phyloP scores from a whole-genome alignment of 2,329 filamentous ascomycete genomes.

The Macrophomina phaseolina region DNA sequence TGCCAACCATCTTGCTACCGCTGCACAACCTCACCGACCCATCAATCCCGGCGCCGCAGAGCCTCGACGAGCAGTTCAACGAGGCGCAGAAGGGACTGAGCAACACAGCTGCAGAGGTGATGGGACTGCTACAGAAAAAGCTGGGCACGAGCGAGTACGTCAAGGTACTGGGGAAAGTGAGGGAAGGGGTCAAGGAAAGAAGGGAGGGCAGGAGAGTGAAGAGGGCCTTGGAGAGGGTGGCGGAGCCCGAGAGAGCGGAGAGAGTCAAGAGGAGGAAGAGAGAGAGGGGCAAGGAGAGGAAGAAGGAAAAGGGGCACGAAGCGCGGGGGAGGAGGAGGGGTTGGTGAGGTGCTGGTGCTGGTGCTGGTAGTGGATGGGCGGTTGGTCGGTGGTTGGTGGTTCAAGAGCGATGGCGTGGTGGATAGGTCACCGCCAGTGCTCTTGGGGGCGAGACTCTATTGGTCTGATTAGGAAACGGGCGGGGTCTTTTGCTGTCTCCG shows the following conservation, averaged over 20 bases:
- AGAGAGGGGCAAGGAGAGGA: conserved; percentile 60
- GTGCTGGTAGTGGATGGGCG: background rate
- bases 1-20: conserved; percentile 69
- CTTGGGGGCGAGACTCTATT: no score
- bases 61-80: conserved; percentile 69
- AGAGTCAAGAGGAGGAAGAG: conserved; percentile 81
- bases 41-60: conserved; percentile 67
- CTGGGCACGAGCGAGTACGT: conserved; percentile 82
- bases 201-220: conserved; percentile 79
- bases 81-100: conserved; percentile 73
- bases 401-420: background rate
- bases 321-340: conserved; percentile 74
- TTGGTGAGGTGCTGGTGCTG: conserved; percentile 48
- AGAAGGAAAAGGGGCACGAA: conserved; percentile 78
- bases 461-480: no score
- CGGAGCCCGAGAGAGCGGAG: conserved; percentile 78
- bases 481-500: no score
- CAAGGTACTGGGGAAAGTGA: conserved; percentile 72
- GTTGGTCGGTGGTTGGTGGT: background rate
- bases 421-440: no score
- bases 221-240: conserved; percentile 86
- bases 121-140: conserved; percentile 83
- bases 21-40: conserved; percentile 86
- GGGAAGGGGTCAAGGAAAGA: conserved; percentile 72
- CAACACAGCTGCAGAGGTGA: conserved; percentile 73